Evolutionary conservation across 2,329 filamentous ascomycete species (phyloP), one percentile per base, ranked within the genome.

Genomic region (Cytospora schulzeri): DNA sequence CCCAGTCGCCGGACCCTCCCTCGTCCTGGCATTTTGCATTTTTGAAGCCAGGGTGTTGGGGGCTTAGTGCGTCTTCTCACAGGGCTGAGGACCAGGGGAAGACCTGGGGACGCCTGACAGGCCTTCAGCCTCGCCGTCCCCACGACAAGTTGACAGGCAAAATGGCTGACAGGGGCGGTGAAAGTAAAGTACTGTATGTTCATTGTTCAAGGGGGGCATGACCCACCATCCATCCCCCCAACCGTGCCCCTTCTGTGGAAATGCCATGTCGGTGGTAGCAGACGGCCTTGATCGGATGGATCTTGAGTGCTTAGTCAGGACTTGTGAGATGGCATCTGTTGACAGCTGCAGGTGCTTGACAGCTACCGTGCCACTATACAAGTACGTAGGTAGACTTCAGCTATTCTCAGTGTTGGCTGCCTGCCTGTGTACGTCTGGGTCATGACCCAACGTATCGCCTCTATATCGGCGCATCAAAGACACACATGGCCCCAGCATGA

Each of bases 51-150:
- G 29, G 29, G 29, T 4, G 12, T 24, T 4, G 45, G 45, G 7
- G 19, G 45, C 45, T 48, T 48, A 48, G 45, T 48, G 45, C 45
- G 22, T 12, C 45, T 48, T 22, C n/a, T 48, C 45, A 8, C 45
- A 48, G 45, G 45, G 45, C 45, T 48, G 45, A 48, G n/a, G 19
- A 41, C 38, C 38, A n/a, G 17, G 45, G 45, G 45, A 24, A 48
- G 5, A n/a, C 45, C n/a, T 12, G n/a, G 45, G 45, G n/a, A 24
- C 45, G 24, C 45, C 45, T 48, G 45, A n/a, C 45, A 24, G 45
- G n/a, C n/a, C 45, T 48, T 48, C 45, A 48, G 45, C 45, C 45
- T 48, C 45, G 45, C n/a, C 45, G n/a, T 48, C 24, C n/a, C 41
- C 3, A 48, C 41, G 17, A 38, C 35, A 4, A 7, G 19, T 7